Conservation (phyloP, 305 asterid genomes). For the Fraxinus floribunda region DNA sequence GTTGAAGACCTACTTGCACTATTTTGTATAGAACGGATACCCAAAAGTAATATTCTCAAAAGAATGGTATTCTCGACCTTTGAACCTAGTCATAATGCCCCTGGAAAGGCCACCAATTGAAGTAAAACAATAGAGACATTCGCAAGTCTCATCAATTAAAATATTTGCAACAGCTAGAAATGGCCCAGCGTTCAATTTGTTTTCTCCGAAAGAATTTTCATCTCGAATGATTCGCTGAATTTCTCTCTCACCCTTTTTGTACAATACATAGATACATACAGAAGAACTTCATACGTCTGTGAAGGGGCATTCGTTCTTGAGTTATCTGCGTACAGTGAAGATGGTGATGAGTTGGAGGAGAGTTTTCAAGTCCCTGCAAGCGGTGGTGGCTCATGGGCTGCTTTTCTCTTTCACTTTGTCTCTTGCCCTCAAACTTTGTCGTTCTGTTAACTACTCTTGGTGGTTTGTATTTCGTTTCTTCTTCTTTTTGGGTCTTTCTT, state of each 20-base stretch:
- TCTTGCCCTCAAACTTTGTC: conserved; percentile 78
- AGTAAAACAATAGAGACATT: conserved; percentile 20
- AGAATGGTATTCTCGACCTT: conserved; percentile 19
- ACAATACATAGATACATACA: conserved; percentile 4
- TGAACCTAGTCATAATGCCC: neutral
- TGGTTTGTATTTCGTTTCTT: conserved; percentile 50
- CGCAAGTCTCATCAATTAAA: neutral
- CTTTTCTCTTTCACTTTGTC: conserved; percentile 68
- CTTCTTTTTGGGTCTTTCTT: neutral
- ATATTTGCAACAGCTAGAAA: neutral
- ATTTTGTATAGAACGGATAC: neutral
- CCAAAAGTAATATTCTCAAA: neutral
- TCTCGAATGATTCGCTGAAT: conserved; percentile 16
- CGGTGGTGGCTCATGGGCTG: conserved; percentile 73
- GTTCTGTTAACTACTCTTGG: conserved; percentile 59
- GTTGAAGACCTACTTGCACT: neutral
- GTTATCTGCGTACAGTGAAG: conserved; percentile 9
- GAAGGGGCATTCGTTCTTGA: neutral
- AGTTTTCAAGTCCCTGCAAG: conserved; percentile 74
- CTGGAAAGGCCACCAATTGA: neutral
- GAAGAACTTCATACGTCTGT: conserved; percentile 1
- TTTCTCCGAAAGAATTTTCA: neutral
- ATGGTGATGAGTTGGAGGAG: conserved; percentile 66
- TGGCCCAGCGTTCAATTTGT: conserved; percentile 8
- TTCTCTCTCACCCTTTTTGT: neutral